Conservation (phyloP, 805 yeast genomes). For the Crinitomyces ghanaensis region DNA sequence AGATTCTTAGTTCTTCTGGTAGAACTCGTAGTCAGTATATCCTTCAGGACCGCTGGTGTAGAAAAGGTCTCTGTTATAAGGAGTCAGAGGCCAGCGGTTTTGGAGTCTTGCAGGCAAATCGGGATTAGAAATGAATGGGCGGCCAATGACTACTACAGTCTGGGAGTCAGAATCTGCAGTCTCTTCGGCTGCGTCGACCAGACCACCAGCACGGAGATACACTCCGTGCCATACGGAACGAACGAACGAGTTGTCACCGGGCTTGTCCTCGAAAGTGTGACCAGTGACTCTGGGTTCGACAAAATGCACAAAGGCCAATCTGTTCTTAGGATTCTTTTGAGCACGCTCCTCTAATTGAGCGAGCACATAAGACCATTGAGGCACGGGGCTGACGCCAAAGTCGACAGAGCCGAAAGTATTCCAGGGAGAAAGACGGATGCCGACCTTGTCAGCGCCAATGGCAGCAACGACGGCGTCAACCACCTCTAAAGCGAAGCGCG, state of each 20-base stretch:
- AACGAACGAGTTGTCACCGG: conserved; percentile 14
- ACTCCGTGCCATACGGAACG: conserved; percentile 35
- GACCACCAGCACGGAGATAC: conserved; percentile 32
- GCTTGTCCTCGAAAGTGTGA: conserved; percentile 9
- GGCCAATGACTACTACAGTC: conserved; percentile 32
- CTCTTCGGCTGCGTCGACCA: conserved; percentile 15
- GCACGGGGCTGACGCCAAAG: conserved; percentile 22
- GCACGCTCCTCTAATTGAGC: conserved; percentile 28
- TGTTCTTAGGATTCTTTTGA: conserved; percentile 21
- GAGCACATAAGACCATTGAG: conserved; percentile 32
- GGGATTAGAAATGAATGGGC: conserved; percentile 44
- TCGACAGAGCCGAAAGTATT: conserved; percentile 20
- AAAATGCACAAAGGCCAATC: conserved; percentile 33
- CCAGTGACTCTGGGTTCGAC: conserved; percentile 36
- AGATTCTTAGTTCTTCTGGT: too few relatives aligned
- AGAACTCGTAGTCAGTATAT: conserved; percentile 10
- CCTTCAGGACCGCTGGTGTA: conserved; percentile 21
- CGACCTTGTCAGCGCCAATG: conserved; percentile 29
- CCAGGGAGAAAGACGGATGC: conserved; percentile 32
- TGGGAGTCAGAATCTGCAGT: conserved; percentile 18
- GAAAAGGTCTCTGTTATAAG: conserved; percentile 40
- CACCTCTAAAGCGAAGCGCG: conserved; percentile 37
- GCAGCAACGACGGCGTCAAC: conserved; percentile 30
- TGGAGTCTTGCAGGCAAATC: conserved; percentile 38
- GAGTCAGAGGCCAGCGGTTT: conserved; percentile 30